Conservation (phyloP, 2,329 filamentous ascomycete species). For the Aspergillus vadensis region DNA sequence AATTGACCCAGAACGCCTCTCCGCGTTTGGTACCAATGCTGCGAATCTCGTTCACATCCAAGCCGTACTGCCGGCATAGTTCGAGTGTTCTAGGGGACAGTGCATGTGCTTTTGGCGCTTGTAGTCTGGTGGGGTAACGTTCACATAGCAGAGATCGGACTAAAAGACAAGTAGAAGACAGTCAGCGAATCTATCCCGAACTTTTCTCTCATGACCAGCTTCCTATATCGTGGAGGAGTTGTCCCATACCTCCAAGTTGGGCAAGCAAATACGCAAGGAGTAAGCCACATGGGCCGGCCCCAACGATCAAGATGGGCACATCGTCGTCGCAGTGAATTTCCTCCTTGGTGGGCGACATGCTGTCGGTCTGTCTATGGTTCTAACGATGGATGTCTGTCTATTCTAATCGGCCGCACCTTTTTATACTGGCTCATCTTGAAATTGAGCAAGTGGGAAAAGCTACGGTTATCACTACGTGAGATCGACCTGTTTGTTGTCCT, state of each 20-base stretch:
- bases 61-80: constrained; percentile 30
- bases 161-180: neutral
- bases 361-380: neutral
- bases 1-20: constrained; percentile 47
- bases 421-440: neutral
- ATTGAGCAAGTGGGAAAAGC: neutral
- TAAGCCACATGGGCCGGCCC: constrained; percentile 5
- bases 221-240: neutral
- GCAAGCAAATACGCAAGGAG: constrained; percentile 5
- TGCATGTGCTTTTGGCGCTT: constrained; percentile 34
- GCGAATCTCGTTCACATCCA: constrained; percentile 30
- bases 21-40: constrained; percentile 19
- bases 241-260: neutral
- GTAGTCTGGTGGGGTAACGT: constrained; percentile 27
- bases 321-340: neutral
- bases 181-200: neutral
- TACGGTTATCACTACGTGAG: neutral
- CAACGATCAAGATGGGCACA: constrained; percentile 1
- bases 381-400: neutral
- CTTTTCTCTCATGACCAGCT: neutral
- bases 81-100: constrained; percentile 33
- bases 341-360: constrained; percentile 1
- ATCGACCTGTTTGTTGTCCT: neutral
- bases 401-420: neutral
- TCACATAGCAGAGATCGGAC: constrained; percentile 3